Evolutionary conservation across 2,329 filamentous ascomycete genomes (phyloP), one percentile per base, ranked within the genome.

Genomic region (Aspergillus phoenicis): DNA sequence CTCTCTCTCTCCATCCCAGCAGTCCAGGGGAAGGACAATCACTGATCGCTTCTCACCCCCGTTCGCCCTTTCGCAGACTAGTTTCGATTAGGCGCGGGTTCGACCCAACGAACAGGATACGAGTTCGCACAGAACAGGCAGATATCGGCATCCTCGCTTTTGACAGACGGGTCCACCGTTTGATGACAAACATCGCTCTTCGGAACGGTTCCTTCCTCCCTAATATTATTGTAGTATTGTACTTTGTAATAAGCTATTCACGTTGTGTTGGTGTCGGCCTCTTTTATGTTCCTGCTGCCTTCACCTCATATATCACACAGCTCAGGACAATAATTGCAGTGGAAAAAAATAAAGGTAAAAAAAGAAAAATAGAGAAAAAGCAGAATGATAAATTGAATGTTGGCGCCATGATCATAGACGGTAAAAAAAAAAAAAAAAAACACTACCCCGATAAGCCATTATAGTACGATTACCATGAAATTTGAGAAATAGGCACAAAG

Each of bases 401-500:
- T 49, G 45, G 33, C 45, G 45, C 24, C 45, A 49, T 49, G 15
- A 11, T n/a, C 39, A 24, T 28, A 28, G 45, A 28, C 15, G 10
- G 13, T 36, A 36, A 4, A 36, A 51, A 33, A 20, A 20, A 10
- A 36, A 51, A 51, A 17, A 17, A 10, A 43, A 51, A 51, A 6
- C 6, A 45, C 28, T 33, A 56, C 53, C 53, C 26, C 28, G 39
- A 47, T 17, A 48, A 41, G 33, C 52, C 62, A 63, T 63, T 63
- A 63, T 47, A 54, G 20, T 33, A 56, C n/a, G 53, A 33, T n/a
- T 49, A 43, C 26, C 41, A 49, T 52, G 36, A 43, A 52, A 28
- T 22, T 38, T 55, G 47, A 41, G 39, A 28, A 59, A 59, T 41
- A 54, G 47, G 57, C 28, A 61, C 38, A 60, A 58, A 59, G 41